phyloP scores from a whole-genome alignment of 768 basidiomycete species.

The Tylopilus balloui region DNA sequence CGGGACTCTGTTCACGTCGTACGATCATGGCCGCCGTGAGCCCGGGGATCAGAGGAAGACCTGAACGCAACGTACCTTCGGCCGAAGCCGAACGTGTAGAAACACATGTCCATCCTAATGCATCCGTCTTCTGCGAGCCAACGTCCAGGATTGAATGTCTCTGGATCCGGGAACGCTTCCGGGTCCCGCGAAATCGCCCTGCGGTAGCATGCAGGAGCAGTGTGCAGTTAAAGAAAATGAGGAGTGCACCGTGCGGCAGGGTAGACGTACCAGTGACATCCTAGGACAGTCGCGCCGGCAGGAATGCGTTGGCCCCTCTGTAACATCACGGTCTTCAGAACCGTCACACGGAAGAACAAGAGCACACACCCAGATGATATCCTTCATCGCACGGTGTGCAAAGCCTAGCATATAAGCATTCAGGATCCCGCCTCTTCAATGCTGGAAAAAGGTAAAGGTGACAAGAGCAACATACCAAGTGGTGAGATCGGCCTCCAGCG shows the following conservation, averaged over 20 bases:
- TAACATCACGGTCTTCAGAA: neutral
- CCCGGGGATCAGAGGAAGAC: neutral
- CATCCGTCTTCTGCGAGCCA: constrained; percentile 6
- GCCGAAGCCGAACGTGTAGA: constrained; percentile 1
- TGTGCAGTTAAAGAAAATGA: neutral
- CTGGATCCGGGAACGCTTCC: constrained; percentile 11
- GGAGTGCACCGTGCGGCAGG: neutral
- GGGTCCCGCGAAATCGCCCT: constrained; percentile 16
- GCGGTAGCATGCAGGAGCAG: neutral
- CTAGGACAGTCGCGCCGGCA: constrained; percentile 10
- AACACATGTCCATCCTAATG: neutral
- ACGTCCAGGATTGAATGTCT: constrained; percentile 8
- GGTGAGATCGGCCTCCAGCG: constrained; percentile 33
- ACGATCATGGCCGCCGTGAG: neutral
- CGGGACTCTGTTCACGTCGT: constrained; percentile 39
- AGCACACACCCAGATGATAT: constrained; percentile 51
- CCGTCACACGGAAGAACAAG: neutral
- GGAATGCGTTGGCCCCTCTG: constrained; percentile 13
- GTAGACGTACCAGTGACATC: constrained; percentile 10
- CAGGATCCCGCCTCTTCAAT: neutral
- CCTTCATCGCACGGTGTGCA: constrained; percentile 54
- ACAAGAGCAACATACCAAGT: constrained; percentile 22
- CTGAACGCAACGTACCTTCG: neutral
- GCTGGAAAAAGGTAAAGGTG: no score
- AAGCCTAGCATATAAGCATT: constrained; percentile 35